phyloP scores from a whole-genome alignment of 495 filamentous ascomycete genomes.

The Penicillium argentinense region DNA sequence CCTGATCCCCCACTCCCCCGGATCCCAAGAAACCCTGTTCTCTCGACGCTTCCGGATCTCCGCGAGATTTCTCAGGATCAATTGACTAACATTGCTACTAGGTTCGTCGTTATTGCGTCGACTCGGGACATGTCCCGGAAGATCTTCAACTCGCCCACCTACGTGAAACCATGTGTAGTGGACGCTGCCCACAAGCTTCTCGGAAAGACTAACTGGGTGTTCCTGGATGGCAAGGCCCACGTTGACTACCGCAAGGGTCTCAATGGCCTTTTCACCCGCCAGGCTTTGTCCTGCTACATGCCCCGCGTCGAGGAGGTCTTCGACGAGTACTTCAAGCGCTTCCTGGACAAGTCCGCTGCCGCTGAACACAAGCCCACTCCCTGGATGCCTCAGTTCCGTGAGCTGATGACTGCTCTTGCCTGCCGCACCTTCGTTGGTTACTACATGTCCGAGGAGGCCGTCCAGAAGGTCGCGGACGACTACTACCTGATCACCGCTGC shows the following conservation, averaged over 20 bases:
- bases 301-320: slow-evolving; percentile 92
- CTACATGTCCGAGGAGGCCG: slow-evolving; percentile 83
- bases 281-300: slow-evolving; percentile 83
- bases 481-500: slow-evolving; percentile 96
- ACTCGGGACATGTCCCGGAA: slow-evolving; percentile 95
- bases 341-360: slow-evolving; percentile 68
- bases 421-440: slow-evolving; percentile 96
- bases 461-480: slow-evolving; percentile 95
- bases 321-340: slow-evolving; percentile 78
- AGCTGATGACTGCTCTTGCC: slow-evolving; percentile 92
- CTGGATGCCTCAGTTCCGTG: slow-evolving; percentile 92
- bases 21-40: slow-evolving; percentile 1
- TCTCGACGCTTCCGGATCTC: not conserved
- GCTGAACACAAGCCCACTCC: slow-evolving; percentile 69
- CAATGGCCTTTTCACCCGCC: slow-evolving; percentile 91
- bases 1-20: no score
- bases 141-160: slow-evolving; percentile 91
- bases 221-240: slow-evolving; percentile 92
- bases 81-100: slow-evolving; percentile 34
- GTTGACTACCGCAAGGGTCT: slow-evolving; percentile 97
- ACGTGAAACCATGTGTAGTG: slow-evolving; percentile 95
- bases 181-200: slow-evolving; percentile 94
- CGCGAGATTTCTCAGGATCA: not conserved
- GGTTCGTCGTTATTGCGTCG: slow-evolving; percentile 97
- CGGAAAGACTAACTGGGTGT: slow-evolving; percentile 92